phyloP scores from a whole-genome alignment of 2,329 filamentous ascomycete species.

The Ophiobolus disseminans region DNA sequence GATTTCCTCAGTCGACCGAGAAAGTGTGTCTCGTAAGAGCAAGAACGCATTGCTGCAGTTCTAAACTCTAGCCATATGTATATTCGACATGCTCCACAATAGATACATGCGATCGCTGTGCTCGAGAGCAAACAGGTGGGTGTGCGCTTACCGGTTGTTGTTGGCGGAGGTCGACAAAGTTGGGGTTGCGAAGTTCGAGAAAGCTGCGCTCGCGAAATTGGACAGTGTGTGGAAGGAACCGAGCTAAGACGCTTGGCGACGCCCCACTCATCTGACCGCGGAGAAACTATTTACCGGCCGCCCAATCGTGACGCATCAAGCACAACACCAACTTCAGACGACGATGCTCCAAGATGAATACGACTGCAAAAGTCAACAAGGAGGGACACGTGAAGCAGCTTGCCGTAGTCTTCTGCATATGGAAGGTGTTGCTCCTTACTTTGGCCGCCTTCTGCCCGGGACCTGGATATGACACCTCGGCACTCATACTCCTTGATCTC shows the following conservation, averaged over 20 bases:
- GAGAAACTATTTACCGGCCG: conserved; percentile 15
- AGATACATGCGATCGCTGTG: conserved; percentile 42
- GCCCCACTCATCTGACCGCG: too few relatives aligned
- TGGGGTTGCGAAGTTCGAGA: conserved; percentile 35
- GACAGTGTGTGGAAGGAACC: too few relatives aligned
- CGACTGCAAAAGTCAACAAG: background rate
- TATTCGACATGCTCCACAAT: conserved; percentile 39
- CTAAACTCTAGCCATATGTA: conserved; percentile 50
- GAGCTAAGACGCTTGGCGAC: conserved; percentile 21
- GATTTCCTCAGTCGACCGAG: too few relatives aligned
- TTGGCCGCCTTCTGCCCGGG: conserved; percentile 66
- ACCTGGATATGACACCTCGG: conserved; percentile 80
- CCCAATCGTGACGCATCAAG: conserved; percentile 19
- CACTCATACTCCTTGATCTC: conserved; percentile 57
- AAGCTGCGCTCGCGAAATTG: too few relatives aligned
- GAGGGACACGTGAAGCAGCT: conserved; percentile 13
- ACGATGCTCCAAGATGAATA: conserved; percentile 3
- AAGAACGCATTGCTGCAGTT: conserved; percentile 46
- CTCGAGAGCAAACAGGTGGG: conserved; percentile 40
- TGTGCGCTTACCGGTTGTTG: conserved; percentile 48
- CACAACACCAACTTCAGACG: conserved; percentile 7
- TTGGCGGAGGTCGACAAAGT: conserved; percentile 44
- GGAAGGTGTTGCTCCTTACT: conserved; percentile 72
- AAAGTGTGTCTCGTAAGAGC: conserved; percentile 50
- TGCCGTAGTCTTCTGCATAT: conserved; percentile 60